Percentiles rank a stretch among this genome's conserved stretches.
These are phyloP conservation scores for Sporobolus alterniflorus DNA, from an alignment of 202 grass and related monocot species.

Conservation along the genomic window DNA sequence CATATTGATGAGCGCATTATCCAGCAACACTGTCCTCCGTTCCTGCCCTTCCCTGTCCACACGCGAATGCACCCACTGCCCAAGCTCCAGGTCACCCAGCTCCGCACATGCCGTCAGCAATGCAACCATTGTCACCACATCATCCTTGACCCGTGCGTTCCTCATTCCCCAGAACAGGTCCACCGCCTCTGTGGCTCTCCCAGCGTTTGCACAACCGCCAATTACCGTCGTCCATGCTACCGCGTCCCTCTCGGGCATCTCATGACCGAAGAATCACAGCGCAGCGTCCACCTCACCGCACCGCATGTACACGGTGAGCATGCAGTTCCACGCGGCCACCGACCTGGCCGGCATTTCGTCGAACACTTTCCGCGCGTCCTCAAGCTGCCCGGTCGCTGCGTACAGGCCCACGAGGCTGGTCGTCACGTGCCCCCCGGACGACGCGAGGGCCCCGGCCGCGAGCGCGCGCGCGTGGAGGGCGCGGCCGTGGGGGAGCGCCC, in stretches of 20 bases:
- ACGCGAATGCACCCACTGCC: constrained; percentile 50
- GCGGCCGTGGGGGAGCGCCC: constrained; percentile 29
- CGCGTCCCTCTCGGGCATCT: constrained; percentile 49
- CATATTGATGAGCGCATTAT: constrained; percentile 72
- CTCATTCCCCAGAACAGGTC: constrained; percentile 59
- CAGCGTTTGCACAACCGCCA: constrained; percentile 34
- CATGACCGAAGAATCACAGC: constrained; percentile 39
- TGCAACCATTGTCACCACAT: constrained; percentile 54
- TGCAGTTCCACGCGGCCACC: constrained; percentile 60
- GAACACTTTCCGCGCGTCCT: constrained; percentile 65
- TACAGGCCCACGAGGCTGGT: constrained; percentile 63
- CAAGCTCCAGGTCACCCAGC: constrained; percentile 56
- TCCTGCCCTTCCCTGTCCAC: constrained; percentile 17
- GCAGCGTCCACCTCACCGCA: constrained; percentile 39
- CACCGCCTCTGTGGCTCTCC: constrained; percentile 41
- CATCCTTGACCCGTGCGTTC: constrained; percentile 42
- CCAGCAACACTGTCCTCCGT: constrained; percentile 37
- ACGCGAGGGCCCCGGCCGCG: constrained; percentile 14
- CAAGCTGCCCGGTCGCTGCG: background rate
- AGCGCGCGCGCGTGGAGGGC: constrained; percentile 56
- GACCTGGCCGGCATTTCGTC: constrained; percentile 53
- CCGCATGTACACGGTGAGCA: constrained; percentile 49
- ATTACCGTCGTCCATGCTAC: constrained; percentile 72
- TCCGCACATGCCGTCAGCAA: constrained; percentile 47
- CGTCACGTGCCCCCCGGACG: constrained; percentile 32